Evolutionary conservation across 257 asterid genomes (phyloP).

Genomic region (Salvia hispanica): DNA sequence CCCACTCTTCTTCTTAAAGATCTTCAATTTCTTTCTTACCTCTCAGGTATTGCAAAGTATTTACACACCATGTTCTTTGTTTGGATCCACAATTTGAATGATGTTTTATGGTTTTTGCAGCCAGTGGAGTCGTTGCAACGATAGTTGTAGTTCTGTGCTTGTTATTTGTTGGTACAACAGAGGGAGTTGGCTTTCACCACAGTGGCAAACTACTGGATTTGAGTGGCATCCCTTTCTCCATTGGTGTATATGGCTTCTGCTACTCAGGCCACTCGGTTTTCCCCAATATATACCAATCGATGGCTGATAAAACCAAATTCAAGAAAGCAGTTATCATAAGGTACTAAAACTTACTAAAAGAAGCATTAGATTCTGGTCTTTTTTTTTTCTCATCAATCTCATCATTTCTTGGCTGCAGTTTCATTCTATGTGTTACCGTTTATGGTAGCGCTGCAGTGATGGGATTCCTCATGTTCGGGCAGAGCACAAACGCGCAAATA

Average conservation of each 20-base stretch:
- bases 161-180: slow-evolving; percentile 57
- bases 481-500: slow-evolving; percentile 70
- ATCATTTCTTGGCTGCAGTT: slow-evolving; percentile 49
- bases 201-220: slow-evolving; percentile 54
- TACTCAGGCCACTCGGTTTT: slow-evolving; percentile 90
- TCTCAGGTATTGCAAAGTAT: slow-evolving; percentile 57
- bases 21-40: slow-evolving; percentile 72
- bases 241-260: slow-evolving; percentile 86
- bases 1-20: slow-evolving; percentile 90
- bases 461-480: slow-evolving; percentile 92
- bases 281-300: slow-evolving; percentile 95
- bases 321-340: slow-evolving; percentile 63
- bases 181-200: slow-evolving; percentile 65
- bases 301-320: slow-evolving; percentile 88
- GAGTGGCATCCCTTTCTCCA: slow-evolving; percentile 80
- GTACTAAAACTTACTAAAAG: slow-evolving; percentile 31
- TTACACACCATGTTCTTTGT: slow-evolving; percentile 18
- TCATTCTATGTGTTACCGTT: slow-evolving; percentile 56
- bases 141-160: slow-evolving; percentile 55
- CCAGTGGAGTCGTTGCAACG: slow-evolving; percentile 81
- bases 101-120: slow-evolving; percentile 45
- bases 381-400: background rate
- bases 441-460: slow-evolving; percentile 80
- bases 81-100: background rate
- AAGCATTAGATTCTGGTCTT: background rate